A percentile compares a stretch with the other conserved stretches of the same genome.
Evolutionary conservation across 106 monocot species (phyloP).

Genomic region (Dendrobium nobile): DNA sequence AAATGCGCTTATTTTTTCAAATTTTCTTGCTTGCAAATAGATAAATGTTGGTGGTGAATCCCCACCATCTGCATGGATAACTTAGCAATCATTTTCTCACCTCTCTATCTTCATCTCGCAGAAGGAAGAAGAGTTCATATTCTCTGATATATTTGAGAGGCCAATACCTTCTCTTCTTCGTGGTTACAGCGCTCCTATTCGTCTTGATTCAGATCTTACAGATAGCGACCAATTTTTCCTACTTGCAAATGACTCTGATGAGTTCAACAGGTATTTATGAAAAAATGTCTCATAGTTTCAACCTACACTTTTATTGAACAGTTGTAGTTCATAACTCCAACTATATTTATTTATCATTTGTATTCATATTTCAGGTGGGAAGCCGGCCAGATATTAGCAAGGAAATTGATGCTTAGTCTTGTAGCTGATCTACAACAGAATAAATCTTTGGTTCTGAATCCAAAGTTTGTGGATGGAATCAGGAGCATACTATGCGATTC

Average conservation of each 20-base stretch:
- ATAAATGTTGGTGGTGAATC: background rate
- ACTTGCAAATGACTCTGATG: constrained; percentile 94
- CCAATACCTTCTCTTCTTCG: constrained; percentile 87
- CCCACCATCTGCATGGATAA: background rate
- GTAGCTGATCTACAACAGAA: constrained; percentile 76
- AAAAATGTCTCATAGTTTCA: background rate
- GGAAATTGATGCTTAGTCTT: constrained; percentile 88
- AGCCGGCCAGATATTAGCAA: constrained; percentile 82
- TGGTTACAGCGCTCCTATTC: constrained; percentile 89
- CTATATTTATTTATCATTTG: background rate
- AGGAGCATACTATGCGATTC: constrained; percentile 65
- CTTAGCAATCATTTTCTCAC: background rate
- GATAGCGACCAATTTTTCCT: constrained; percentile 83
- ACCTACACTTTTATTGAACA: background rate
- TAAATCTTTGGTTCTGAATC: constrained; percentile 57
- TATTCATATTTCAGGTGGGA: constrained; percentile 65
- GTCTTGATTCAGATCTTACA: constrained; percentile 89
- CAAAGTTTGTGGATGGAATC: constrained; percentile 74
- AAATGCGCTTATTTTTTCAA: background rate
- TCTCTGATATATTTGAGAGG: constrained; percentile 60
- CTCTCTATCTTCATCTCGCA: constrained; percentile 21
- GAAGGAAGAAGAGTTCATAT: constrained; percentile 94
- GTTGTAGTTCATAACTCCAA: background rate
- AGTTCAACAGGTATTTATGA: constrained; percentile 74
- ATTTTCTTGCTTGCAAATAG: background rate